Evolutionary conservation across 108 stramenopile genomes (phyloP).

Genomic region (Mediolabrus comicus): DNA sequence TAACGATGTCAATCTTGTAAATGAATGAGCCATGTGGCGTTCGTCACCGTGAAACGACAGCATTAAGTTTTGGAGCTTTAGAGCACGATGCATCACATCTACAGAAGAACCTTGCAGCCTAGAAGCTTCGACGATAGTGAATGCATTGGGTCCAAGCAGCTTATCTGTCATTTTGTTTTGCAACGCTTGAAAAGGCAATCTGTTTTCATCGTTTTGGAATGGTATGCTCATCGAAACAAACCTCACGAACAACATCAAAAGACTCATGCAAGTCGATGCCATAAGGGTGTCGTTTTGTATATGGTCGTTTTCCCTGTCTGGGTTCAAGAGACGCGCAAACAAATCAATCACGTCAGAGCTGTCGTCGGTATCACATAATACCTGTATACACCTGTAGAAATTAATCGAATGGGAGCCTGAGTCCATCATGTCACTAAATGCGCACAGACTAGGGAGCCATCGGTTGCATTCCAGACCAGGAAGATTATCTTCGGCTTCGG

Average conservation of each 20-base stretch:
- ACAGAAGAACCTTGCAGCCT: conserved; percentile 35
- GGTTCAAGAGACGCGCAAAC: not conserved
- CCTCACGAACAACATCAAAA: conserved; percentile 7
- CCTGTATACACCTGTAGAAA: conserved; percentile 3
- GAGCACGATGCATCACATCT: conserved; percentile 41
- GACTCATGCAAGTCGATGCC: conserved; percentile 3
- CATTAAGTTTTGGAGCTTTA: conserved; percentile 30
- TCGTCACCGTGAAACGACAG: conserved; percentile 7
- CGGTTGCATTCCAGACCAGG: conserved; percentile 5
- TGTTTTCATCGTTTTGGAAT: conserved; percentile 1
- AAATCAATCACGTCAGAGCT: not conserved
- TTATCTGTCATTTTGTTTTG: conserved; percentile 11
- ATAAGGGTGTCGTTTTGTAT: conserved; percentile 9
- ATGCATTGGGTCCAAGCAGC: not conserved
- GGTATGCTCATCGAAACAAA: conserved; percentile 3
- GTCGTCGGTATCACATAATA: not conserved
- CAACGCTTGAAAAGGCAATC: not conserved
- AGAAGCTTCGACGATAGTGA: conserved; percentile 19
- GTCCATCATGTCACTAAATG: conserved; percentile 27
- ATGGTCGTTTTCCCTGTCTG: not conserved
- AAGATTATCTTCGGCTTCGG: not conserved
- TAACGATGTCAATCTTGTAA: conserved; percentile 16
- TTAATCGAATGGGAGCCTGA: conserved; percentile 14
- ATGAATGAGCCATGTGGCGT: conserved; percentile 19
- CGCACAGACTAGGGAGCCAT: conserved; percentile 26